phyloP scores from a whole-genome alignment of 2,329 filamentous ascomycete genomes.

The Colletotrichum noveboracense region DNA sequence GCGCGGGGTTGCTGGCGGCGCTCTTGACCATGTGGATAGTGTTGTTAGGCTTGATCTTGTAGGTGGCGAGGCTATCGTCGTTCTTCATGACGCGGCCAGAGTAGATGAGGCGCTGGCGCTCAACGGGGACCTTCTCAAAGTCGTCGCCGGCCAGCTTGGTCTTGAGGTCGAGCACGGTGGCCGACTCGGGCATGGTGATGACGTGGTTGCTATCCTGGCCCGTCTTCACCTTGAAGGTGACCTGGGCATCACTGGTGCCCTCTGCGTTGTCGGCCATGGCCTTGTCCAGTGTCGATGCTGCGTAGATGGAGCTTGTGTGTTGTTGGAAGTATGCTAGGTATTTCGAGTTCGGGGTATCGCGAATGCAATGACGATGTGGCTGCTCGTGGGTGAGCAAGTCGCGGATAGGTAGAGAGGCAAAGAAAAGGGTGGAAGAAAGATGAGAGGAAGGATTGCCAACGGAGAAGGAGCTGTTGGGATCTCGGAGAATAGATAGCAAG shows the following conservation, averaged over 20 bases:
- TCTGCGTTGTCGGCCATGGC: conserved; percentile 71
- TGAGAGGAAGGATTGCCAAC: neutral
- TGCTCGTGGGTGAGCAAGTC: neutral
- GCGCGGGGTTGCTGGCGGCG: conserved; percentile 79
- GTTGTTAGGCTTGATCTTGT: conserved; percentile 96
- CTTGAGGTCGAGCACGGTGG: conserved; percentile 86
- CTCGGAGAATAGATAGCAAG: neutral
- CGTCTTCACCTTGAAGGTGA: conserved; percentile 98
- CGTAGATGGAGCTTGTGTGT: neutral
- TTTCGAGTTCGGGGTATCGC: neutral
- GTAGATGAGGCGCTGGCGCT: conserved; percentile 95
- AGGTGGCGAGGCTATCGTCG: conserved; percentile 79
- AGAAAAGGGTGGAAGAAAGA: neutral
- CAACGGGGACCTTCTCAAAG: conserved; percentile 84
- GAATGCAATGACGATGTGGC: neutral
- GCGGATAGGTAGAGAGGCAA: neutral
- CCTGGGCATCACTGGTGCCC: conserved; percentile 69
- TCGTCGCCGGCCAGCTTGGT: conserved; percentile 81
- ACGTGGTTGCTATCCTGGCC: conserved; percentile 86
- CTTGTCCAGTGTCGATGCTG: conserved; percentile 2
- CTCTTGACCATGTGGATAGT: conserved; percentile 97
- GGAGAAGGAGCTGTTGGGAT: conserved; percentile 2
- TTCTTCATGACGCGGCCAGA: conserved; percentile 97
- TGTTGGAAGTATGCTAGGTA: neutral
- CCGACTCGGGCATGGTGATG: conserved; percentile 78